These are phyloP conservation scores for Pterocarpus santalinus DNA, from an alignment of 306 rosid species.

Conservation along the genomic window DNA sequence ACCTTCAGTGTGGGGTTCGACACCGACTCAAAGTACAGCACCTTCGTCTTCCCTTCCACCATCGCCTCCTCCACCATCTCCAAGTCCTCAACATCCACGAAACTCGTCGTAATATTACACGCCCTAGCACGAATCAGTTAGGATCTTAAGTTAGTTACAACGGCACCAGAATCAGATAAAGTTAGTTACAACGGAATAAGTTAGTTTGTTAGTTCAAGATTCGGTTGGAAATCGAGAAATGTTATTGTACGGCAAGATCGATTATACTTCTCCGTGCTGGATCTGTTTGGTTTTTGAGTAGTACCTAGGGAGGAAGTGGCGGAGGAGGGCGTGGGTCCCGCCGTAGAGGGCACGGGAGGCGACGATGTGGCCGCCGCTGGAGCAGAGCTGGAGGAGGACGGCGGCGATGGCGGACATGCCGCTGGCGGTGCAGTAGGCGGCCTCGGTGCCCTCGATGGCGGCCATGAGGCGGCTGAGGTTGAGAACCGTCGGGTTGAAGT, in stretches of 20 bases:
- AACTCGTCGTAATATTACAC: conserved; percentile 65
- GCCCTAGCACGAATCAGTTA: conserved; percentile 38
- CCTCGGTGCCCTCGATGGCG: conserved; percentile 89
- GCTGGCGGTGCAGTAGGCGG: conserved; percentile 93
- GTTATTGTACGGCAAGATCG: no score
- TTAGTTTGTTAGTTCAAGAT: no score
- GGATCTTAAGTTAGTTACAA: neutral
- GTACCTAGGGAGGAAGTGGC: conserved; percentile 65
- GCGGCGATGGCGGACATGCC: conserved; percentile 92
- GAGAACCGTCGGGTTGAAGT: conserved; percentile 92
- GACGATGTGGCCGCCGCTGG: conserved; percentile 76
- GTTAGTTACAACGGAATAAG: no score
- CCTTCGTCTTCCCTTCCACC: conserved; percentile 74
- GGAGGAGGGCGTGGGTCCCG: conserved; percentile 89
- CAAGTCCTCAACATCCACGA: conserved; percentile 70
- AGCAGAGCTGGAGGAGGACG: conserved; percentile 68
- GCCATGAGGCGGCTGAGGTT: conserved; percentile 93
- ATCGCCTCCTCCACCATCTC: conserved; percentile 64
- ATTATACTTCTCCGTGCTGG: no score
- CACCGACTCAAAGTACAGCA: conserved; percentile 74
- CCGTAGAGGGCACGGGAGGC: conserved; percentile 77
- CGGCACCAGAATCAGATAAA: neutral
- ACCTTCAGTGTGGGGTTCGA: conserved; percentile 83
- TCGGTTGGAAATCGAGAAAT: no score
- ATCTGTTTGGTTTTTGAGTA: no score